A percentile compares a stretch with the other conserved stretches of the same genome.
Evolutionary conservation across 345 rosid genomes (phyloP).

Genomic region (Gynandropsis gynandra): DNA sequence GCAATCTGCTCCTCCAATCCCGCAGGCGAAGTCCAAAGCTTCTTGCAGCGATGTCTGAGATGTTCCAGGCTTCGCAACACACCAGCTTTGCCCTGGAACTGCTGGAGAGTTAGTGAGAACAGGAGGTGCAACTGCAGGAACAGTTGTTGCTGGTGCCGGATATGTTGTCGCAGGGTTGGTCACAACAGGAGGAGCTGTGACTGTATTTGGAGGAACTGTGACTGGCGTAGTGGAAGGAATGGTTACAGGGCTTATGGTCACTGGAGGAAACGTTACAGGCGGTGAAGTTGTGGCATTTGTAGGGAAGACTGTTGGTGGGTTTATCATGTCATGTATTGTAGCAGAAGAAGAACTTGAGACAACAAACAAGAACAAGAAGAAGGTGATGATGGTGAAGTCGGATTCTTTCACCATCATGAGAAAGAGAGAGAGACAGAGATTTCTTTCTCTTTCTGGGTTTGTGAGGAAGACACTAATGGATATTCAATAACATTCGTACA

Average conservation of each 20-base stretch:
- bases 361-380: constrained; percentile 36
- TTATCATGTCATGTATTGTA: constrained; percentile 30
- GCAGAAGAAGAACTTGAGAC: constrained; percentile 35
- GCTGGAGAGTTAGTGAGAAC: constrained; percentile 54
- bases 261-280: constrained; percentile 34
- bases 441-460: constrained; percentile 20
- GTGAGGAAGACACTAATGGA: constrained; percentile 23
- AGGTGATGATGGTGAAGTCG: constrained; percentile 6
- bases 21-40: constrained; percentile 93
- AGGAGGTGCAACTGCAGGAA: constrained; percentile 53
- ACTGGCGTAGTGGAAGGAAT: constrained; percentile 47
- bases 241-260: constrained; percentile 39
- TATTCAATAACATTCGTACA: constrained; percentile 19
- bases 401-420: constrained; percentile 38
- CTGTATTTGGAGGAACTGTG: constrained; percentile 38
- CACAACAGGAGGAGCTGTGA: constrained; percentile 31
- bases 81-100: constrained; percentile 78
- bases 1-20: constrained; percentile 78
- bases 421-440: constrained; percentile 8
- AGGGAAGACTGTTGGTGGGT: constrained; percentile 38
- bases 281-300: constrained; percentile 39
- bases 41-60: constrained; percentile 47
- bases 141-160: constrained; percentile 38
- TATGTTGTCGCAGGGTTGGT: constrained; percentile 53
- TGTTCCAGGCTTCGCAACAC: constrained; percentile 67